Conservation (phyloP, 2,329 filamentous ascomycete species). For the Fusarium tanahbumbuense region DNA sequence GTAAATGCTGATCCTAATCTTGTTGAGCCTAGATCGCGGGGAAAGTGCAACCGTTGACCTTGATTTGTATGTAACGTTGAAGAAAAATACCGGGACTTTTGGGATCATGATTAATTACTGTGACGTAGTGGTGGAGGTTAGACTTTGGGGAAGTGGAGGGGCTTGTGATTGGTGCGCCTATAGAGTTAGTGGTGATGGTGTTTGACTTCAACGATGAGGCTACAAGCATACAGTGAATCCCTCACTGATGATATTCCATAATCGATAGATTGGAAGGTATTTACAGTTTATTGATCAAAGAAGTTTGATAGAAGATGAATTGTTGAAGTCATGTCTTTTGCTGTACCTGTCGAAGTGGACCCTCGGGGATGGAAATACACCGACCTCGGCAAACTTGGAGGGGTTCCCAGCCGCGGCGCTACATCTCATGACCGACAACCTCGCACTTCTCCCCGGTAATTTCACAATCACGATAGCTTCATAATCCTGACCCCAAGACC, state of each 20-base stretch:
- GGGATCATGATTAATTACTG: neutral
- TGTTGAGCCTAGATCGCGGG: slow-evolving; percentile 5
- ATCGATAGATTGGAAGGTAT: too few relatives aligned
- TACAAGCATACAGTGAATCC: too few relatives aligned
- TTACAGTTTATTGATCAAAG: too few relatives aligned
- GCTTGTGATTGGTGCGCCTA: slow-evolving; percentile 14
- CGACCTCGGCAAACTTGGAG: slow-evolving; percentile 14
- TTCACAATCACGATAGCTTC: slow-evolving; percentile 13
- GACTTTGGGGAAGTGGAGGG: neutral
- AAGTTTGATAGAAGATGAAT: too few relatives aligned
- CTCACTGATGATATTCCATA: too few relatives aligned
- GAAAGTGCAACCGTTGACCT: neutral
- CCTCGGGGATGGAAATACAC: slow-evolving; percentile 2
- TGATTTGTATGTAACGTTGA: slow-evolving; percentile 27
- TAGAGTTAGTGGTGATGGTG: neutral
- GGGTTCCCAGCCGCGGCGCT: neutral
- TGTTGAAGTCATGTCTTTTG: neutral
- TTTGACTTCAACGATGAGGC: neutral
- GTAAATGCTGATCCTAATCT: neutral
- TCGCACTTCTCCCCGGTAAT: neutral
- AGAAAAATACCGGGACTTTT: slow-evolving; percentile 13
- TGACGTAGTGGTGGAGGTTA: slow-evolving; percentile 16
- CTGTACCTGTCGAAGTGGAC: neutral
- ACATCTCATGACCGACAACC: neutral
- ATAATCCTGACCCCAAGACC: neutral